These are phyloP conservation scores for Ceratocystis huliohia DNA, from an alignment of 2,329 filamentous ascomycete species.

Conservation along the genomic window DNA sequence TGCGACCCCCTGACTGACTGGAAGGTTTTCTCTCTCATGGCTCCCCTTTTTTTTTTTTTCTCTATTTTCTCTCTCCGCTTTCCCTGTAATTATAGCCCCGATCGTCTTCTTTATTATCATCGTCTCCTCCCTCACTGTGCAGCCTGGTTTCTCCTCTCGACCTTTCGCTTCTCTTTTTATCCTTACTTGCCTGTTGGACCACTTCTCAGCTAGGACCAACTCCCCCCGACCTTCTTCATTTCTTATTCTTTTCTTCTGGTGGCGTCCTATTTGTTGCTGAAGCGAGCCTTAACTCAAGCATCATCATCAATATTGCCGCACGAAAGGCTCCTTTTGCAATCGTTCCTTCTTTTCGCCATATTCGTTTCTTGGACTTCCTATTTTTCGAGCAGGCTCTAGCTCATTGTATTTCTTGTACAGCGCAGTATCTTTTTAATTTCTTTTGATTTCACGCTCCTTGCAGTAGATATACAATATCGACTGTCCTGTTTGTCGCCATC, in stretches of 20 bases:
- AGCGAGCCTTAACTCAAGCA: background rate
- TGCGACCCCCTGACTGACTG: background rate
- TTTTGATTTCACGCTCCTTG: background rate
- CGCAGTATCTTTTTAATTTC: constrained; percentile 5
- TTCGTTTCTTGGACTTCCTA: constrained; percentile 3
- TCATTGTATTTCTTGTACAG: constrained; percentile 9
- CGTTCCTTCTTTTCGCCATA: background rate
- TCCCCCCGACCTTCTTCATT: background rate
- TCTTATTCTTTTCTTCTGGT: background rate
- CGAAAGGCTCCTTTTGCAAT: background rate
- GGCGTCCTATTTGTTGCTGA: background rate
- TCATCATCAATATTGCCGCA: background rate
- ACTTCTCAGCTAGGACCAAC: background rate
- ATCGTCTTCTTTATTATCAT: constrained; percentile 11
- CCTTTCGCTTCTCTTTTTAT: background rate
- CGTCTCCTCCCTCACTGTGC: background rate
- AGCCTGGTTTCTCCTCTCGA: background rate
- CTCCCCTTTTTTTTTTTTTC: constrained; percentile 8
- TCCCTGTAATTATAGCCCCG: background rate
- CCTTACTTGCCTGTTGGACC: background rate
- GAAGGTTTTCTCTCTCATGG: constrained; percentile 4
- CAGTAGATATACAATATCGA: background rate
- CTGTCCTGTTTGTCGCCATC: background rate
- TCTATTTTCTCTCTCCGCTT: constrained; percentile 3
- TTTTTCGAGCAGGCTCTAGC: constrained; percentile 5